Evolutionary conservation across 345 rosid genomes (phyloP).

Genomic region (Eucalyptus polyanthemos): DNA sequence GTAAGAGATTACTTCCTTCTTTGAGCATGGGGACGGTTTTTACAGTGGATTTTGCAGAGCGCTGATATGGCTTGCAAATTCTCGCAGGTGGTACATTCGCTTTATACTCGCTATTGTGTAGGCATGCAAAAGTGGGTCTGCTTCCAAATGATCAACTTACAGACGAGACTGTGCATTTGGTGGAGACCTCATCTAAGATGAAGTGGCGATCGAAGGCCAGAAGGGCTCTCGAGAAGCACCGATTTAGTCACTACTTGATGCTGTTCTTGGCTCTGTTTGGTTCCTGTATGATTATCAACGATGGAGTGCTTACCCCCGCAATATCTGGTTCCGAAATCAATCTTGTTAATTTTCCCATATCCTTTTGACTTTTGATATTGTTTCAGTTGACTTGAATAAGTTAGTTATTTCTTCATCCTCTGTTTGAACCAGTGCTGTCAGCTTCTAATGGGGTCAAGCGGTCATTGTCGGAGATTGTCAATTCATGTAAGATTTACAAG

Average conservation of each 20-base stretch:
- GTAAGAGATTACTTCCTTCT: slow-evolving; percentile 4
- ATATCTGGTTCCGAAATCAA: slow-evolving; percentile 31
- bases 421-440: slow-evolving; percentile 27
- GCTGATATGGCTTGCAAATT: not conserved
- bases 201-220: slow-evolving; percentile 29
- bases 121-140: slow-evolving; percentile 43
- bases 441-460: slow-evolving; percentile 36
- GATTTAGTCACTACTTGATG: slow-evolving; percentile 33
- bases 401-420: not conserved
- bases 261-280: slow-evolving; percentile 43
- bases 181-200: slow-evolving; percentile 2
- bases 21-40: not conserved
- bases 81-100: slow-evolving; percentile 56
- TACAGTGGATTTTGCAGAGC: not conserved
- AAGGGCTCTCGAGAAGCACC: slow-evolving; percentile 24
- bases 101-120: slow-evolving; percentile 45
- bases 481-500: slow-evolving; percentile 22
- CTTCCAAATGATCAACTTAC: slow-evolving; percentile 24
- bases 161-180: slow-evolving; percentile 2
- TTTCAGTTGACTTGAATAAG: not conserved
- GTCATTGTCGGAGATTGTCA: slow-evolving; percentile 12
- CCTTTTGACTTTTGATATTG: not conserved
- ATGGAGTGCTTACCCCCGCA: slow-evolving; percentile 52
- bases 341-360: not conserved
- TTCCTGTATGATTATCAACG: slow-evolving; percentile 47